Percentiles rank a stretch among this genome's conserved stretches.
These are phyloP conservation scores for Perkinsus olseni DNA, from an alignment of 169 alveolate genomes.

Conservation along the genomic window DNA sequence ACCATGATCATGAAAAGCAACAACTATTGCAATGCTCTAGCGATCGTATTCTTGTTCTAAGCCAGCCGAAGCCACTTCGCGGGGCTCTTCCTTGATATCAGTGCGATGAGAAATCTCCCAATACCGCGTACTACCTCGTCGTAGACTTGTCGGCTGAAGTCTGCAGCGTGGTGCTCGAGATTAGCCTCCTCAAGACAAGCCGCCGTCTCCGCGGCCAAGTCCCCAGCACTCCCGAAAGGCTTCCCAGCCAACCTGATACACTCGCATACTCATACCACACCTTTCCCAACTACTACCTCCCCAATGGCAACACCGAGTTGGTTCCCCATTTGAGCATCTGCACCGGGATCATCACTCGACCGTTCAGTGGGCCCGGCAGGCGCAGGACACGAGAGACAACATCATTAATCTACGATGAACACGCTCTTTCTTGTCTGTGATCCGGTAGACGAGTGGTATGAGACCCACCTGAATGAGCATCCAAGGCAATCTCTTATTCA, in stretches of 20 bases:
- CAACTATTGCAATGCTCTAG: no score
- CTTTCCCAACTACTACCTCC: not conserved
- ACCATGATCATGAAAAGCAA: no score
- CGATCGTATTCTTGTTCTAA: no score
- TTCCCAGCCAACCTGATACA: not conserved
- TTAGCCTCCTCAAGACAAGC: not conserved
- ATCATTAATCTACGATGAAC: not conserved
- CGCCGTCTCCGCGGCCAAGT: not conserved
- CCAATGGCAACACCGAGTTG: not conserved
- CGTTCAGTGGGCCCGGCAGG: not conserved
- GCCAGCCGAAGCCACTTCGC: no score
- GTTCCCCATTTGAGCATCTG: not conserved
- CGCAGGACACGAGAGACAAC: not conserved
- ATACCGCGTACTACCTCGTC: no score
- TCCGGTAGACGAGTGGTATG: not conserved
- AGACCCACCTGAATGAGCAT: not conserved
- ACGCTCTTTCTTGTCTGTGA: no score
- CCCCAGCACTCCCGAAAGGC: not conserved
- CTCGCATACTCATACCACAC: not conserved
- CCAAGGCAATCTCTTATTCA: not conserved
- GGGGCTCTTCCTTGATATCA: no score
- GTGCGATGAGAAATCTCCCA: no score
- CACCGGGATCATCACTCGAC: not conserved
- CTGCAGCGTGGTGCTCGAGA: not conserved
- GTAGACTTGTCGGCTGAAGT: not conserved